phyloP scores from a whole-genome alignment of 192 early-diverging fungal genomes.

The Coemansia sp. region DNA sequence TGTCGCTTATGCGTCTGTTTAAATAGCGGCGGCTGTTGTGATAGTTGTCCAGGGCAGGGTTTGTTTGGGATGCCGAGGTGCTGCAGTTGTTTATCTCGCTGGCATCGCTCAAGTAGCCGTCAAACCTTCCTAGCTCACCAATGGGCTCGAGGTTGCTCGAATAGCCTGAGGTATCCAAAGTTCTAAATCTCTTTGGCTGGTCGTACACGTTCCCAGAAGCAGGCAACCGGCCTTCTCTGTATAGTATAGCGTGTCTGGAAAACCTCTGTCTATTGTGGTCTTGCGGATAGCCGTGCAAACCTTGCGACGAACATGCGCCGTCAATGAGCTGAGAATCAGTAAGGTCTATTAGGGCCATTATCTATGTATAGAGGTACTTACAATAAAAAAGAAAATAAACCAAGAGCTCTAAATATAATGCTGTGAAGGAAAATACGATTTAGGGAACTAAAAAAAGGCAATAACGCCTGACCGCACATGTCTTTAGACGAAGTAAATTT shows the following conservation, averaged over 20 bases:
- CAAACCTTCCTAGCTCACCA: constrained; percentile 9
- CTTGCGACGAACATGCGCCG: not conserved
- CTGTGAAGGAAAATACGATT: not conserved
- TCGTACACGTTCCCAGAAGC: not conserved
- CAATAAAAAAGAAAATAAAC: not conserved
- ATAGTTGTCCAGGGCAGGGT: not conserved
- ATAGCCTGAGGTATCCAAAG: not conserved
- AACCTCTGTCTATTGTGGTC: not conserved
- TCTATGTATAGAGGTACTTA: not conserved
- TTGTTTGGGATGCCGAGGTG: not conserved
- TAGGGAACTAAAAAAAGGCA: not conserved
- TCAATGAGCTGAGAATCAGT: not conserved
- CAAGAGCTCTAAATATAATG: not conserved
- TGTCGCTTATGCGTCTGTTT: constrained; percentile 15
- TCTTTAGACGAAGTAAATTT: no score
- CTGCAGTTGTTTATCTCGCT: constrained; percentile 18
- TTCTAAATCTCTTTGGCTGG: not conserved
- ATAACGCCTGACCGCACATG: no score
- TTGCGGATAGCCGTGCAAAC: not conserved
- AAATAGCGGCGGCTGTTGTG: constrained; percentile 26
- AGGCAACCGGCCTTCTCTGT: not conserved
- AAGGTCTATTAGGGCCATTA: not conserved
- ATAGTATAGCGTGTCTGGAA: not conserved
- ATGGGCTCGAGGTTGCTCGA: constrained; percentile 7
- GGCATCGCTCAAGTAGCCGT: constrained; percentile 38